Base-by-base conservation (phyloP, 1,284 basidiomycete species). In the Naganishia liquefaciens region DNA sequence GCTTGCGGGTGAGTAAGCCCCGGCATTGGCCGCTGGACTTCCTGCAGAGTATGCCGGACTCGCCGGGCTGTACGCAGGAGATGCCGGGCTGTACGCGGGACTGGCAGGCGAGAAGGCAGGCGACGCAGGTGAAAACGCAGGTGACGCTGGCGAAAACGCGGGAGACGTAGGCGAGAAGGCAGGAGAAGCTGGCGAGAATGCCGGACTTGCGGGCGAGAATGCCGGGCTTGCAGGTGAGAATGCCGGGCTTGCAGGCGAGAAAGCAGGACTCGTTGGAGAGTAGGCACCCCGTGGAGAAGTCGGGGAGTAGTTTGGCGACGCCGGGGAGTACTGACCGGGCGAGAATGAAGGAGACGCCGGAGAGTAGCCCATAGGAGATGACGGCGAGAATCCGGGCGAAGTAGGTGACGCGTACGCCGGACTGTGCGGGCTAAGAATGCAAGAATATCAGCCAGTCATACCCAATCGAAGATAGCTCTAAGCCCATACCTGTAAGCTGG, bases 21-120 rank as follows among this genome's bases (percentile, higher is more conserved):
- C 69, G 67, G 39, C 65, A 68, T 54, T 57, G 27, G 43, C 62
- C 21, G 43, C 52, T 60, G 54, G 89, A 1, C 88, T 90, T 0
- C 88, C 90, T 6, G 89, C 88, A 30, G 90, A 91, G 77, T 91
- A 92, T 74, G 88, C 88, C 3, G 90, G 91, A 42, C 88, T 91
- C 5, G 90, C 85, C 0, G 91, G 89, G 30, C 89, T 91, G 82
- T 89, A 86, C 66, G 90, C 87, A 21, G 84, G 84, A 27, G 52
- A 88, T 86, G 91, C 89, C 0, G 91, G 91, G 3, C 89, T 91
- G 82, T 91, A 93, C 17, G 88, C 88, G 0, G 90, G 90, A 1
- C 88, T 90, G 0, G 90, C 89, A 0, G 90, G 90, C 1, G 89
- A 90, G 77, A 91, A 93, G 53, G 75, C 74, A 11, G 80, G 80